These are phyloP conservation scores for Paxillus involutus DNA, from an alignment of 768 basidiomycete species.

Conservation along the genomic window DNA sequence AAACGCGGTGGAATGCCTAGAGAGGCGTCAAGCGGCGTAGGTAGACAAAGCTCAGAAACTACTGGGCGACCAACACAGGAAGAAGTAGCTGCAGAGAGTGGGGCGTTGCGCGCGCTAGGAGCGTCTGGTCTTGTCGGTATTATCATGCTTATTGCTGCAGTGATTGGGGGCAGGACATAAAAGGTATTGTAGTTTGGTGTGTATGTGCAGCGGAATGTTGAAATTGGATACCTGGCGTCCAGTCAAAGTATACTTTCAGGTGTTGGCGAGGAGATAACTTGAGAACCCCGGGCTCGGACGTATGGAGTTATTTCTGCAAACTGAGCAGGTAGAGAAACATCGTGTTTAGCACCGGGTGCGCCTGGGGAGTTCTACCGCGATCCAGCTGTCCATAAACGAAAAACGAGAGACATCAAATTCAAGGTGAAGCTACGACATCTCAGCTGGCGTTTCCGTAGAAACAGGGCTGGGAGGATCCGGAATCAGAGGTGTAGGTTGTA, in stretches of 20 bases:
- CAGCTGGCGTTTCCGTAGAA: slow-evolving; percentile 1
- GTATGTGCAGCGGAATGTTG: too few relatives aligned
- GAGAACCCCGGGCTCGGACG: too few relatives aligned
- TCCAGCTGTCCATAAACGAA: too few relatives aligned
- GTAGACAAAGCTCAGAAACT: slow-evolving; percentile 1
- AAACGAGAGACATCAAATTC: too few relatives aligned
- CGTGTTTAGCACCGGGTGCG: too few relatives aligned
- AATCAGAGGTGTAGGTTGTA: slow-evolving; percentile 37
- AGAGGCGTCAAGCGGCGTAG: slow-evolving; percentile 4
- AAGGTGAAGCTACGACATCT: slow-evolving; percentile 5
- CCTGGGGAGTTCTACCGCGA: too few relatives aligned
- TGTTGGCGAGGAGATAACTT: too few relatives aligned
- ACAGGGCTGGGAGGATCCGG: background rate
- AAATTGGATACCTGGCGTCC: too few relatives aligned
- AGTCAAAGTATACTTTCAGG: too few relatives aligned
- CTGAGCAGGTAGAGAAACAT: too few relatives aligned
- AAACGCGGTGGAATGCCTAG: background rate
- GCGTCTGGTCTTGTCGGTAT: slow-evolving; percentile 28
- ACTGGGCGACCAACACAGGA: slow-evolving; percentile 17
- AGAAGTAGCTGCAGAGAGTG: slow-evolving; percentile 24
- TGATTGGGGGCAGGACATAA: background rate
- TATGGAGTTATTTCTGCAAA: too few relatives aligned
- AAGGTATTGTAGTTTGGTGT: too few relatives aligned
- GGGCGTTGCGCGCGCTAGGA: slow-evolving; percentile 22
- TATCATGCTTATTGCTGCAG: slow-evolving; percentile 24